A percentile compares a stretch with the other conserved stretches of the same genome.
phyloP scores from a whole-genome alignment of 192 early-diverging fungal genomes.

The Coemansia reversa region DNA sequence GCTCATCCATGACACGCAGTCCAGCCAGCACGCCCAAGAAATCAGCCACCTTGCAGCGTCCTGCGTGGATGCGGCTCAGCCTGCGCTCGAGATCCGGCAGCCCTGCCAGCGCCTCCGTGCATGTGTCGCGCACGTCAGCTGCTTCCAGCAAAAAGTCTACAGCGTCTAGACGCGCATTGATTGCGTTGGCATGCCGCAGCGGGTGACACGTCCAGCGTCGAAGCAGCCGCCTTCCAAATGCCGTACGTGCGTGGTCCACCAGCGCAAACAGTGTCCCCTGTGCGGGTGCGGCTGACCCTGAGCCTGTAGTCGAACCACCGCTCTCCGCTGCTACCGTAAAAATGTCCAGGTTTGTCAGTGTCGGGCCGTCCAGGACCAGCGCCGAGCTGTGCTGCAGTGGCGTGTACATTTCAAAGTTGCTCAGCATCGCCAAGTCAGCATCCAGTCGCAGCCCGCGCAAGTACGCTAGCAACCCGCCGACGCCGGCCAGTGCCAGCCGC shows the following conservation, averaged over 20 bases:
- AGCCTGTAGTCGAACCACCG: not conserved
- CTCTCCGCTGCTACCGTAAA: constrained; percentile 82
- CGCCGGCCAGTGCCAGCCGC: constrained; percentile 51
- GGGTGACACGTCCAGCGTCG: constrained; percentile 90
- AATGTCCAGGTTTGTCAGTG: constrained; percentile 89
- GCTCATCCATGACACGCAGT: constrained; percentile 51
- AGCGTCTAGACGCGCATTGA: constrained; percentile 84
- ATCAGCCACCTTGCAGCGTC: constrained; percentile 80
- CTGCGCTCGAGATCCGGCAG: constrained; percentile 90
- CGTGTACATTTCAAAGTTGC: constrained; percentile 81
- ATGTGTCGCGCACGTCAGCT: constrained; percentile 52
- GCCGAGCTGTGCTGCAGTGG: constrained; percentile 74
- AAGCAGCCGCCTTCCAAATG: constrained; percentile 85
- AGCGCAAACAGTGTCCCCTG: constrained; percentile 83
- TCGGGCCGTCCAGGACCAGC: constrained; percentile 90
- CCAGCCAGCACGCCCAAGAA: constrained; percentile 69
- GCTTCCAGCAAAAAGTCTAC: constrained; percentile 75
- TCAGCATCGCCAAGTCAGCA: constrained; percentile 74
- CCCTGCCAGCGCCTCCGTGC: constrained; percentile 47
- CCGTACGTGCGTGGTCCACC: constrained; percentile 79
- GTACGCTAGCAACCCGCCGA: constrained; percentile 85
- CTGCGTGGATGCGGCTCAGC: constrained; percentile 87
- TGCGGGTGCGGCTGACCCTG: constrained; percentile 19
- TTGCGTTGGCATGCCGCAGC: constrained; percentile 62
- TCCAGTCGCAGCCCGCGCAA: constrained; percentile 89